Evolutionary conservation across 768 basidiomycete genomes (phyloP), one percentile per base, ranked within the genome.

Genomic region (Macrolepiota fuliginosa): DNA sequence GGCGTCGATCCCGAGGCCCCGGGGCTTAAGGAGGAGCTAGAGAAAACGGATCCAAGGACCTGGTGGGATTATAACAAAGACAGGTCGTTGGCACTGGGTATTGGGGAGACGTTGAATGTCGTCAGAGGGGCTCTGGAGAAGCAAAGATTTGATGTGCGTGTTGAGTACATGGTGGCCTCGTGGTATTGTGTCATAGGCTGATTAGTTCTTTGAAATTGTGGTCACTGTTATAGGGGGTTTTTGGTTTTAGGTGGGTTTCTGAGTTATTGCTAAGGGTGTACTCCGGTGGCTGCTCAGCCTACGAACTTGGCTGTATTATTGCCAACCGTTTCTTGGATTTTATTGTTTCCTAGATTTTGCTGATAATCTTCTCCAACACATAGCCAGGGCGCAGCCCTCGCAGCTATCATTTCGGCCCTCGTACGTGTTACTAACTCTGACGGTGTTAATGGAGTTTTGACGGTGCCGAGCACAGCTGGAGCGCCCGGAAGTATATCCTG

Each of bases 361-460:
- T 45, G 49, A 39, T 62, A 32, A 39, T 35, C 39, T 13, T 12
- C 24, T 13, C 15, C 27, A 2, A 22, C 56, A 15, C 36, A 54
- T 63, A 90, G 90, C 63, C 92, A 94, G 74, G 92, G 92, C 15
- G 92, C 89, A 15, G 85, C 83, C 3, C 80, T 92, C 73, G 92
- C 90, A 35, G 88, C 83, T 9, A 68, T 92, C 37, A 76, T 92
- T 24, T 74, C 88, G 29, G 87, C 90, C 24, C 71, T 92, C 70
- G 91, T 92, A 63, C 37, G 86, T 75, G 17, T 40, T 15, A 39
- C 63, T 45, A 36, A 51, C 32, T 54, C 56, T 6, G 49, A 32
- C 56, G 54, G n/a, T 50, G 36, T 22, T 59, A 11, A 61, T 11
- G 45, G 45, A 9, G 19, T 32, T 17, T 42, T 53, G 42, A 61